These are phyloP conservation scores for Chaetothyriales sp. DNA, from an alignment of 2,329 filamentous ascomycete species.

Conservation along the genomic window DNA sequence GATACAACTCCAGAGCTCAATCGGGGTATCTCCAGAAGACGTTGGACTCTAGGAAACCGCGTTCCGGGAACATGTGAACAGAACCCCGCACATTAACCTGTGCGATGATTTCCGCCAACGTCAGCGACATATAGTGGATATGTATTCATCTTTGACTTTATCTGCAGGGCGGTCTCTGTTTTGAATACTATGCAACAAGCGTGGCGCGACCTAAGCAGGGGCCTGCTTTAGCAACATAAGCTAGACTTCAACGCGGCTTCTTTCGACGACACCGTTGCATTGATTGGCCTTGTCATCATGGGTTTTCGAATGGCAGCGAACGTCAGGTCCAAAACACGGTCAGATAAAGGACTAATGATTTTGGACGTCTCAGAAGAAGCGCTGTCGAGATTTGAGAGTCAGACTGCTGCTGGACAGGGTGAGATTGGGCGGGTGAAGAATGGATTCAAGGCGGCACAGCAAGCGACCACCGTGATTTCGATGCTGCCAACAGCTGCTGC, in stretches of 20 bases:
- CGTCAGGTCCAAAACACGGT: slow-evolving; percentile 25
- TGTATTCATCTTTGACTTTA: background rate
- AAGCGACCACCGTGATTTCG: slow-evolving; percentile 36
- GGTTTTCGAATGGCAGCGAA: slow-evolving; percentile 32
- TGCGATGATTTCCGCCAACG: background rate
- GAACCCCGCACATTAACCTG: background rate
- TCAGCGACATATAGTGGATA: background rate
- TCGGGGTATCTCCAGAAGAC: too few relatives aligned
- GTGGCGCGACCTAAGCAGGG: background rate
- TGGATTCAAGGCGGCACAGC: slow-evolving; percentile 27
- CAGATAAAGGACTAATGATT: slow-evolving; percentile 23
- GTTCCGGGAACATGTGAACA: background rate
- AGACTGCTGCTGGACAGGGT: slow-evolving; percentile 24
- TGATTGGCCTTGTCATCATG: slow-evolving; percentile 28
- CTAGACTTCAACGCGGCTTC: background rate
- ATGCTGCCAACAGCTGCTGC: slow-evolving; percentile 43
- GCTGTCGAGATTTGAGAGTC: slow-evolving; percentile 25
- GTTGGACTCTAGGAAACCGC: too few relatives aligned
- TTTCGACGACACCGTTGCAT: background rate
- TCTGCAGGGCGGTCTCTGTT: background rate
- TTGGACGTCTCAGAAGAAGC: slow-evolving; percentile 28
- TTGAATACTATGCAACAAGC: background rate
- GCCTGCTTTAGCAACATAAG: background rate
- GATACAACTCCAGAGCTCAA: too few relatives aligned
- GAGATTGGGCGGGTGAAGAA: slow-evolving; percentile 25